Evolutionary conservation across 352 stramenopile genomes (phyloP), one percentile per base, ranked within the genome.

Genomic region (Globisporangium solare): DNA sequence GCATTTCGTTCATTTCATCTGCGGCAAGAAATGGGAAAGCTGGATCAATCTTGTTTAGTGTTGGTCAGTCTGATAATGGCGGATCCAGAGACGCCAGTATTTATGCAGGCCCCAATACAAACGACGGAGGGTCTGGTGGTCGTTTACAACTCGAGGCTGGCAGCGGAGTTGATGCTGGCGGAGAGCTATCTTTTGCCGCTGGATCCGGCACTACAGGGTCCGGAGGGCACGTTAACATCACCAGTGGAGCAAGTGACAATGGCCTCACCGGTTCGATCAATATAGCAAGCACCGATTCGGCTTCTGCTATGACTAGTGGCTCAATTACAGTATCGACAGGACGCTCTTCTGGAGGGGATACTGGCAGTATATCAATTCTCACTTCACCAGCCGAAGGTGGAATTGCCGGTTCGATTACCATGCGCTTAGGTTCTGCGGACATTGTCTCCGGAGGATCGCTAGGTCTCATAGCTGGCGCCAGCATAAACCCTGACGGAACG

Each of bases 241-340:
- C 15, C 15, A 72, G 67, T 42, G 67, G 67, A 40, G 27, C 50
- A 24, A 70, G 67, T 37, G 42, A 24, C 1, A 71, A 60, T 22
- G 54, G 54, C 0, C 18, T 49, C 7, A 74, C 67, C 20, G 67
- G 67, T 2, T 69, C 60, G 27, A 54, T 74, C 48, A 48, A 24
- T 15, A 62, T 74, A 15, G 49, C 55, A 21, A 72, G 56, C 18
- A 53, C 64, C 11, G 41, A 67, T 24, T 60, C 67, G 2, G 58
- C 49, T 27, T 72, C 67, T 20, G 52, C 64, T 3, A 58, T 62
- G 47, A 39, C 56, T n/a, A 74, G 67, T 32, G 67, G 67, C 8
- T 64, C 64, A 7, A 67, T 74, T 20, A 67, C 45, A 0, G 11
- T 74, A 20, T 70, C 64, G 37, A 74, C 64, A 5, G 67, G 67